Conservation (phyloP, 805 yeast species). For the Priceomyces melissophilus region DNA sequence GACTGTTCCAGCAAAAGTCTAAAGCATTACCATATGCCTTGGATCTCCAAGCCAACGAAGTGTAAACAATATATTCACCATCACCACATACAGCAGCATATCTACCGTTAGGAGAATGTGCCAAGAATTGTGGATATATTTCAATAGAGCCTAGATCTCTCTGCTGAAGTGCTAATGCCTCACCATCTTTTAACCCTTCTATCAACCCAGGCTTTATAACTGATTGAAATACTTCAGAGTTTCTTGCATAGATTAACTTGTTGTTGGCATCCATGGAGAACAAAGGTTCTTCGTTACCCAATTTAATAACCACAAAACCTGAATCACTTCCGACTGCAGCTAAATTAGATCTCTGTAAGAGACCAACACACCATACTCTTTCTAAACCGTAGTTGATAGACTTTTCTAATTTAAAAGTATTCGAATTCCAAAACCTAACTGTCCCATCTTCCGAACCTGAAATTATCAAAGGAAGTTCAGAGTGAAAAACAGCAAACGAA, state of each 20-base stretch:
- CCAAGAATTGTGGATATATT: conserved; percentile 80
- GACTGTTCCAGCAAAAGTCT: conserved; percentile 94
- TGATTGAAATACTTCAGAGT: conserved; percentile 82
- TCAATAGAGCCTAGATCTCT: conserved; percentile 95
- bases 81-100: conserved; percentile 97
- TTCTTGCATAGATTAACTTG: conserved; percentile 86
- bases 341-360: conserved; percentile 66
- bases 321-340: conserved; percentile 93
- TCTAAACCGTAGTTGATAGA: conserved; percentile 88
- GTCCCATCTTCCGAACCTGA: conserved; percentile 98
- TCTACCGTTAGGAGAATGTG: conserved; percentile 96
- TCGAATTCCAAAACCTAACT: conserved; percentile 90
- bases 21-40: conserved; percentile 86
- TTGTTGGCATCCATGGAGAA: conserved; percentile 92
- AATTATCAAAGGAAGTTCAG: conserved; percentile 90
- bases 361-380: conserved; percentile 93
- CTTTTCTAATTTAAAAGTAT: conserved; percentile 90
- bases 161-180: conserved; percentile 66
- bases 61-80: conserved; percentile 93
- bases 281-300: conserved; percentile 94
- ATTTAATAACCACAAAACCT: conserved; percentile 81
- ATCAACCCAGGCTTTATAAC: conserved; percentile 65
- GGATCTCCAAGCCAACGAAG: conserved; percentile 97
- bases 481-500: conserved; percentile 95
- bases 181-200: conserved; percentile 76